Evolutionary conservation across 768 basidiomycete species (phyloP).

Genomic region (Tremella fuciformis): DNA sequence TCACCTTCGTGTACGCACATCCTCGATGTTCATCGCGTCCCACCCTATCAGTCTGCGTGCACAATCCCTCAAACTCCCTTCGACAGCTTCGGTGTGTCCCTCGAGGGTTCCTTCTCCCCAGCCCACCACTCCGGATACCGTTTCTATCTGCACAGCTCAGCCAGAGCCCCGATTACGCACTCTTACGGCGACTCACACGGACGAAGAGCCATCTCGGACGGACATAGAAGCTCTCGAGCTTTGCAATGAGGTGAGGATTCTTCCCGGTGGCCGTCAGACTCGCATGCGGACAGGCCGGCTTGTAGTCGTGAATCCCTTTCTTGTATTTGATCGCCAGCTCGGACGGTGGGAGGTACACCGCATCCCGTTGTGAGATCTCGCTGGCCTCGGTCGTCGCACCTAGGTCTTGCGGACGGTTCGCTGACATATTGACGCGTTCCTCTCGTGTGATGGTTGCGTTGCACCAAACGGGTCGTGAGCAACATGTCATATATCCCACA

Average conservation of each 20-base stretch:
- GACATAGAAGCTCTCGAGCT: constrained; percentile 60
- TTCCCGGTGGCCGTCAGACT: constrained; percentile 4
- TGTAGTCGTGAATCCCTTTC: constrained; percentile 38
- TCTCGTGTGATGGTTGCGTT: too few species aligned
- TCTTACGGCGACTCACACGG: constrained; percentile 48
- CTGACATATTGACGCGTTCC: too few species aligned
- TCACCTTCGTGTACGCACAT: too few species aligned
- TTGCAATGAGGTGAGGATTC: too few species aligned
- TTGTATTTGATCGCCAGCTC: constrained; percentile 35
- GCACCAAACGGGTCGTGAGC: too few species aligned
- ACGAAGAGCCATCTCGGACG: constrained; percentile 72
- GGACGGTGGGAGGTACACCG: constrained; percentile 40
- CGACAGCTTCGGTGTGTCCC: too few species aligned
- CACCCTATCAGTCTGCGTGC: too few species aligned
- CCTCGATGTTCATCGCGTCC: too few species aligned
- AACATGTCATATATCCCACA: too few species aligned
- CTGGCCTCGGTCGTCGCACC: constrained; percentile 29
- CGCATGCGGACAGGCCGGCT: constrained; percentile 18
- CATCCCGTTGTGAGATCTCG: constrained; percentile 33
- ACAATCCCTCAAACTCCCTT: too few species aligned
- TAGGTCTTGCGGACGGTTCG: constrained; percentile 27
- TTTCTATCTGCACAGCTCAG: constrained; percentile 54
- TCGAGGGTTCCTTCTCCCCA: too few species aligned
- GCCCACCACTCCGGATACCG: too few species aligned
- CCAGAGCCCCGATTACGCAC: not conserved